Conservation (phyloP, 208 protist genomes). For the Strigomonas culicis region DNA sequence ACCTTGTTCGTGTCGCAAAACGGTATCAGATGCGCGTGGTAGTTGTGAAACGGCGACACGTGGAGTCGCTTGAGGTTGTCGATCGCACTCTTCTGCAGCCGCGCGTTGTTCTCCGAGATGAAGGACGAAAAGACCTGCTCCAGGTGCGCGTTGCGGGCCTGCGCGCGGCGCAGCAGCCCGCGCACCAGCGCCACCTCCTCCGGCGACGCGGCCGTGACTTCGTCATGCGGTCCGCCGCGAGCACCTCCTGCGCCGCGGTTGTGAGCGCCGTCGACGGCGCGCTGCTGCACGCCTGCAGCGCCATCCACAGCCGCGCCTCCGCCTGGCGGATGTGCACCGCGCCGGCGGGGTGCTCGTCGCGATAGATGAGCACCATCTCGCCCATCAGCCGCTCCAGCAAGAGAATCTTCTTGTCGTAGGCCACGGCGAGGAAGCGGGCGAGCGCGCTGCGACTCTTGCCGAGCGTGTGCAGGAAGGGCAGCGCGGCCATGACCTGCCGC, state of each 20-base stretch:
- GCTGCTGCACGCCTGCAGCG: slow-evolving; percentile 57
- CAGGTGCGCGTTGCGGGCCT: slow-evolving; percentile 36
- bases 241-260: background rate
- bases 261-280: slow-evolving; percentile 40
- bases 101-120: slow-evolving; percentile 52
- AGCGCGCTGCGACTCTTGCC: slow-evolving; percentile 9
- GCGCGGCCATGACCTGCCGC: background rate
- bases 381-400: slow-evolving; percentile 67
- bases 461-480: background rate
- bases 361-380: slow-evolving; percentile 63
- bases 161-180: slow-evolving; percentile 15
- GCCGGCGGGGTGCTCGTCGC: slow-evolving; percentile 52
- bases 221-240: background rate
- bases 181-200: slow-evolving; percentile 16
- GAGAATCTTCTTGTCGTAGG: slow-evolving; percentile 22
- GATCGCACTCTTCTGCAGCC: slow-evolving; percentile 67
- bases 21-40: slow-evolving; percentile 65
- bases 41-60: slow-evolving; percentile 56
- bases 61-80: slow-evolving; percentile 77
- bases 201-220: slow-evolving; percentile 13
- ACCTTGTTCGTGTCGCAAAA: slow-evolving; percentile 73
- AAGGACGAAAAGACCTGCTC: slow-evolving; percentile 41
- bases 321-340: slow-evolving; percentile 47
- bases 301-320: slow-evolving; percentile 68
- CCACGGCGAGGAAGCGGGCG: slow-evolving; percentile 18